Conservation (phyloP, 1,139 yeast genomes). For the Spathaspora sp. region DNA sequence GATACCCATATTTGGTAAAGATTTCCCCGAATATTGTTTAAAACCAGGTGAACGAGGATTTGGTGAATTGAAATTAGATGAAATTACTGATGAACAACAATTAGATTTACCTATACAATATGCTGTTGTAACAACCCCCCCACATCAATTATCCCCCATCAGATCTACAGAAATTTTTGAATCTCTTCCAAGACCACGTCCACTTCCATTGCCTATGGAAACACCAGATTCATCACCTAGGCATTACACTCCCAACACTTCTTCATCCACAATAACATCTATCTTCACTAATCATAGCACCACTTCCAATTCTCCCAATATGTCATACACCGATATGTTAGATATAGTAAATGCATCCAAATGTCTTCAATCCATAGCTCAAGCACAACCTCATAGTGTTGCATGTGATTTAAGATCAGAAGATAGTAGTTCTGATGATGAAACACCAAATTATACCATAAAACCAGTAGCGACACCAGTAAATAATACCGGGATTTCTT, state of each 20-base stretch:
- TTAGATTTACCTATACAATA: neutral
- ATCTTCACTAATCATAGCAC: conserved; percentile 8
- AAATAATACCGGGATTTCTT: conserved; percentile 22
- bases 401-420: neutral
- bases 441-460: conserved; percentile 8
- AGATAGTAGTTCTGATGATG: conserved; percentile 6
- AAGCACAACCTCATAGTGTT: neutral
- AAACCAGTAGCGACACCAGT: conserved; percentile 1
- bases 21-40: conserved; percentile 70
- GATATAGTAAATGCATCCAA: conserved; percentile 43
- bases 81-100: conserved; percentile 21
- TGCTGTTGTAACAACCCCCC: neutral
- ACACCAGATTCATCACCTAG: conserved; percentile 3
- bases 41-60: conserved; percentile 65
- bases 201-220: conserved; percentile 3
- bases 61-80: conserved; percentile 57
- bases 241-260: conserved; percentile 7
- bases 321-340: conserved; percentile 22
- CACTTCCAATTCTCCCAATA: conserved; percentile 1
- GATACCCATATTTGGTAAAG: conserved; percentile 77
- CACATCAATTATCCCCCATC: neutral
- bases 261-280: conserved; percentile 8
- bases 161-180: conserved; percentile 36
- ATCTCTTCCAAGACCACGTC: neutral
- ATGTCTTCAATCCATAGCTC: conserved; percentile 34